A percentile compares a stretch with the other conserved stretches of the same genome.
Conservation (phyloP, 2,329 filamentous ascomycete genomes). For the Xylaria sp. region DNA sequence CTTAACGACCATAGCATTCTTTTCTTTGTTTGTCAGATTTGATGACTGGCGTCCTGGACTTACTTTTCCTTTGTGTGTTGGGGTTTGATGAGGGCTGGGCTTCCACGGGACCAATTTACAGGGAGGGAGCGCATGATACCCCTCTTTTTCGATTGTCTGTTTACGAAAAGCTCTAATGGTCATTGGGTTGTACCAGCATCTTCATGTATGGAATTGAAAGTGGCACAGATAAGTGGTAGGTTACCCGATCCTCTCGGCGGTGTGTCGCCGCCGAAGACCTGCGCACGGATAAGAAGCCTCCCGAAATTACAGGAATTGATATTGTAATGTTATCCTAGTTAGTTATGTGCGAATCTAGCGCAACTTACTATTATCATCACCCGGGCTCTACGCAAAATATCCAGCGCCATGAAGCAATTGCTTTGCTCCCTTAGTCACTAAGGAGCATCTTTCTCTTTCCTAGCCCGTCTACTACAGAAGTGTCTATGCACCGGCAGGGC, state of each 20-base stretch:
- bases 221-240: constrained; percentile 13
- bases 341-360: constrained; percentile 17
- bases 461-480: background rate
- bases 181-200: constrained; percentile 25
- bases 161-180: constrained; percentile 12
- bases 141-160: constrained; percentile 23
- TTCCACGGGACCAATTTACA: constrained; percentile 25
- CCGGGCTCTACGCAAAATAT: background rate
- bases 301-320: constrained; percentile 28
- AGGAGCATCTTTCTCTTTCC: background rate
- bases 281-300: constrained; percentile 24
- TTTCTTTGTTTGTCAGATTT: constrained; percentile 27
- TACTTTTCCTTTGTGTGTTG: constrained; percentile 20
- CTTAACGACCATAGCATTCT: constrained; percentile 26
- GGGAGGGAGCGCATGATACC: constrained; percentile 25
- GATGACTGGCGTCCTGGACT: constrained; percentile 24
- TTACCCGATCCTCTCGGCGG: constrained; percentile 11
- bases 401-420: background rate
- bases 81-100: constrained; percentile 14
- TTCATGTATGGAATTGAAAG: constrained; percentile 22
- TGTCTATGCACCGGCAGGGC: background rate
- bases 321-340: constrained; percentile 22
- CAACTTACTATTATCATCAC: constrained; percentile 1
- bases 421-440: background rate
- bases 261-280: constrained; percentile 16